Conservation (phyloP, 225 moss, liverwort and hornwort species). For the Climacium dendroides region DNA sequence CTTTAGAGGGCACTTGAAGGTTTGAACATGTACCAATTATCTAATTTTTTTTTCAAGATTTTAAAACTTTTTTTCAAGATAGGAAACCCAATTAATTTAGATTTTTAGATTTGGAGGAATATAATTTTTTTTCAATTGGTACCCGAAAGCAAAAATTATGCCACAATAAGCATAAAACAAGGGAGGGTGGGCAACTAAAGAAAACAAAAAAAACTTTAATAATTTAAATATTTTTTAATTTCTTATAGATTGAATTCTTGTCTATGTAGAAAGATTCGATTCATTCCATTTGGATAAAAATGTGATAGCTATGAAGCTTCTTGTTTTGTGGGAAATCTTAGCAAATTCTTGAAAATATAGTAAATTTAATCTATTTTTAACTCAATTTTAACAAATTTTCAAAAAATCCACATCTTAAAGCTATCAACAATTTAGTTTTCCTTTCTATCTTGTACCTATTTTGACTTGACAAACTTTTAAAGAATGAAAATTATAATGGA, state of each 20-base stretch:
- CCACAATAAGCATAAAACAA: rapidly evolving
- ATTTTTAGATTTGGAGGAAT: too few species aligned
- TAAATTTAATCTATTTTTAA: not conserved
- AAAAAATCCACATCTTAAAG: not conserved
- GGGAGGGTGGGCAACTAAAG: rapidly evolving
- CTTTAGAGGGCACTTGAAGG: too few species aligned
- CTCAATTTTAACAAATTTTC: not conserved
- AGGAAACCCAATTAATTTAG: not conserved
- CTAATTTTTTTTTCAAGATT: not conserved
- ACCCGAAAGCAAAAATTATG: rapidly evolving
- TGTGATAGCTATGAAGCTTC: not conserved
- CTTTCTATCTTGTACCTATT: not conserved
- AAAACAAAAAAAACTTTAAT: not conserved
- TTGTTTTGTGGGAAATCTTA: not conserved
- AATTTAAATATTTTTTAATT: not conserved
- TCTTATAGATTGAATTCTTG: too few species aligned
- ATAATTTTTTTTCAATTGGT: not conserved
- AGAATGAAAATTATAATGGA: too few species aligned
- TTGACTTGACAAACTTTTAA: not conserved
- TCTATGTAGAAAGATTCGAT: not conserved
- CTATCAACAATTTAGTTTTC: not conserved
- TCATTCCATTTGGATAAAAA: not conserved
- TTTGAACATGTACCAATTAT: not conserved
- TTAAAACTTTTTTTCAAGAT: not conserved
- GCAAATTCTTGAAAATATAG: not conserved